Evolutionary conservation across 257 asterid genomes (phyloP).

Genomic region (Scutellaria baicalensis): DNA sequence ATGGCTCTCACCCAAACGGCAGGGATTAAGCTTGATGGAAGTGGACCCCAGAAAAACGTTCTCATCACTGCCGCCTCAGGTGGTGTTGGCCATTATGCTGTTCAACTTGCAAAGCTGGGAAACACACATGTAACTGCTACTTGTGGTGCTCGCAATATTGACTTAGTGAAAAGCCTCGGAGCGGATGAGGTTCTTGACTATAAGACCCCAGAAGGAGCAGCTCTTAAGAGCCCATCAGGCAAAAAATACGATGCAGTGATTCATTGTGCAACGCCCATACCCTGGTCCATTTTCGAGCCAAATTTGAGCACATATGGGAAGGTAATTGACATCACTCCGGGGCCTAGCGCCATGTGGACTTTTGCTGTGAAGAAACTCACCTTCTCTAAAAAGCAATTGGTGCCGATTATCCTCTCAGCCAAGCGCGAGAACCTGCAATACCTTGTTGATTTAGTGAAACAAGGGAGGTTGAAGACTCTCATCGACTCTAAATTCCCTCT

Average conservation of each 20-base stretch:
- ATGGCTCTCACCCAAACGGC: conserved; percentile 46
- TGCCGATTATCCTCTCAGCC: conserved; percentile 38
- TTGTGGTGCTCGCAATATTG: conserved; percentile 57
- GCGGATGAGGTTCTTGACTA: conserved; percentile 73
- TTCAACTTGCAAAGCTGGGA: conserved; percentile 66
- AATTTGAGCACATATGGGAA: conserved; percentile 37
- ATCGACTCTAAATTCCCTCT: conserved; percentile 47
- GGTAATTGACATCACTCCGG: conserved; percentile 57
- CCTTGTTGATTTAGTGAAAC: conserved; percentile 43
- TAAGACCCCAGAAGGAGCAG: conserved; percentile 54
- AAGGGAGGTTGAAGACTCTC: conserved; percentile 45
- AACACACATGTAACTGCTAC: conserved; percentile 62
- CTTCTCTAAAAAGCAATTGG: conserved; percentile 40
- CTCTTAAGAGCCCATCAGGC: conserved; percentile 66
- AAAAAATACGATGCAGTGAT: conserved; percentile 51
- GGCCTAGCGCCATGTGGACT: conserved; percentile 44
- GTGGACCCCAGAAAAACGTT: conserved; percentile 45
- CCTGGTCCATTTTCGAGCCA: conserved; percentile 59
- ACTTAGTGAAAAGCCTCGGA: conserved; percentile 51
- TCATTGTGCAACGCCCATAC: conserved; percentile 43
- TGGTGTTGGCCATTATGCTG: conserved; percentile 66
- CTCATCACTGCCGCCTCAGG: conserved; percentile 65
- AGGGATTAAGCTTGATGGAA: conserved; percentile 45
- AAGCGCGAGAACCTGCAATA: conserved; percentile 33
- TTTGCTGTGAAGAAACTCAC: conserved; percentile 45